Evolutionary conservation across 2,329 filamentous ascomycete species (phyloP), one percentile per base, ranked within the genome.

Genomic region (Aspergillus fumigatus): DNA sequence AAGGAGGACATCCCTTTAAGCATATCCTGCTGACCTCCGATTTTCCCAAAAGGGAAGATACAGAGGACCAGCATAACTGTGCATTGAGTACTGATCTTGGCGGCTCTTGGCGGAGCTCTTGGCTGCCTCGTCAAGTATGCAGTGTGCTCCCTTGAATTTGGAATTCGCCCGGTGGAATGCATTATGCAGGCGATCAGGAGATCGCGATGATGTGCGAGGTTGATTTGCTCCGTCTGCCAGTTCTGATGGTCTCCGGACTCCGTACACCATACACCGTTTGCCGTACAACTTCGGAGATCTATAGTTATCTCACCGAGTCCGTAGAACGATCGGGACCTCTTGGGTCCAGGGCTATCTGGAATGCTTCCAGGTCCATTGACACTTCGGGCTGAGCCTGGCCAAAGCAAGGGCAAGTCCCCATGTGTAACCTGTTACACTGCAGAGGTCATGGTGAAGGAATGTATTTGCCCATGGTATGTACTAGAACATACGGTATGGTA

Each of bases 51-150:
- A 53, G 3, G 57, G 32, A 50, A 29, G 32, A 55, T 53, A 51
- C 38, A 55, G 52, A 53, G 53, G 50, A 48, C 23, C 19, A 21
- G 48, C 58, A 60, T 58, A 56, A 48, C 56, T 25, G 51, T 14
- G n/a, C 51, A 45, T 35, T 23, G 11, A 6, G 9, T 47, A 47
- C 26, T 47, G 19, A 23, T 48, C 62, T 65, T 65, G 62, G 61
- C 61, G 49, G 26, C 48, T 54, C 62, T 65, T 65, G 62, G 62
- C 62, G 50, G 54, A 51, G 27, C 50, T 59, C 62, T 65, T 64
- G 62, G 62, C 62, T 53, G 56, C 57, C 35, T 59, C 54, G 53
- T 50, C 38, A 49, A 56, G 55, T 47, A 32, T 58, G 56, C 49
- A 51, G 53, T 52, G 9, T 52, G 6, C 58, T 53, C 50, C 55